Evolutionary conservation across 106 monocot genomes (phyloP), one percentile per base, ranked within the genome.

Genomic region (Phalaenopsis equestris): DNA sequence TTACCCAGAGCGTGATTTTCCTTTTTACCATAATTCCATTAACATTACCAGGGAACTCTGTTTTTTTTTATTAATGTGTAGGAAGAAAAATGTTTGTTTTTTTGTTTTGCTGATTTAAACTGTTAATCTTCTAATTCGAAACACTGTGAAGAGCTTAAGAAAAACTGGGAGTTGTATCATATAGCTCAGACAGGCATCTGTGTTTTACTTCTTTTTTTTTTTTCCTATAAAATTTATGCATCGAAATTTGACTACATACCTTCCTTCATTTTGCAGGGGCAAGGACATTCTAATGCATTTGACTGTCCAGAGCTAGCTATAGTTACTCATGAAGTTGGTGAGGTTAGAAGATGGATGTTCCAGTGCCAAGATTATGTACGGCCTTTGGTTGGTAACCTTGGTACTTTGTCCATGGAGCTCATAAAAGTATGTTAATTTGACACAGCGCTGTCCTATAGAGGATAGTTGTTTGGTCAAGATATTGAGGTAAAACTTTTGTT

Each of bases 291-390:
- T 80, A 80, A 76, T 83, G 90, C 93, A 52, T 89, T 90, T 81
- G 83, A 77, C 76, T 89, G 93, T 79, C 83, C 81, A 75, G 93
- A 93, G 80, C 82, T 88, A 58, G 78, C 87, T 56, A 85, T 87
- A 67, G 81, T 93, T 56, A 74, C 75, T 19, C 30, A 48, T 79
- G 84, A 93, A 85, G 75, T 88, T 78, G 88, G 87, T 46, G 90
- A 87, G 79, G 81, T 93, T 73, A 81, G 89, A 72, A 87, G 87
- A n/a, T 93, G 93, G 93, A 84, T 88, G 78, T 14, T 64, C 46
- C 77, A 82, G 19, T 90, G 88, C 83, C 82, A 75, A 77, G 75
- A 41, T 48, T 38, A 85, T 75, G 46, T 90, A 78, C 15, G 45
- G 45, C 85, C 90, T 83, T 77, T 84, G 55, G 78, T 82, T 87